Evolutionary conservation across 2,329 filamentous ascomycete genomes (phyloP), one percentile per base, ranked within the genome.

Genomic region (Talaromyces rugulosus): DNA sequence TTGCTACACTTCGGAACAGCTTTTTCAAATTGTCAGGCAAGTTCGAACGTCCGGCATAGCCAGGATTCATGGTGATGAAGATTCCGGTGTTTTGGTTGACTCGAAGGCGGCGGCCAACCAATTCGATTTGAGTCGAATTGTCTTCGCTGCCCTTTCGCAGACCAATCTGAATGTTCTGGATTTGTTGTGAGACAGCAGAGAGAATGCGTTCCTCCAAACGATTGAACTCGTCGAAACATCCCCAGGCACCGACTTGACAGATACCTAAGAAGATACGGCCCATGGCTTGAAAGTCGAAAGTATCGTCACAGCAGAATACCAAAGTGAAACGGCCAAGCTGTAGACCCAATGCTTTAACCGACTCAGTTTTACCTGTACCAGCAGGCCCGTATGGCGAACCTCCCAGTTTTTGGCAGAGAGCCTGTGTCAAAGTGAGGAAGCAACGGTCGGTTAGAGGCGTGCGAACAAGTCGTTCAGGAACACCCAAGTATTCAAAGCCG

Each of bases 51-150:
- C 95, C 95, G 59, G 95, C 95, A 78, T 99, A 99, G 58, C 95
- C 95, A 75, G 95, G 95, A 76, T 99, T 99, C 96, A 99, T 99
- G 44, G 95, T 99, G 75, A 99, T 99, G 81, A 99, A 99, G 74
- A 99, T 95, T 69, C 95, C 95, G 57, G 96, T 98, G 74, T 97
- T 96, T 64, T 85, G 83, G 71, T 96, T 96, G 67, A 99, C 95
- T 65, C 84, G 87, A 55, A 99, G 84, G 68, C 96, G 92, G 60
- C 95, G 90, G 56, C 94, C 94, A 59, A 98, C 90, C 23, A 99
- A 83, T 75, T 99, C 95, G 68, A 99, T 98, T 73, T 97, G 90
- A 1, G 92, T 83, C 73, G 91, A 92, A 6, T 89, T 86, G 69
- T 97, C 91, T 60, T 92, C 87, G 7, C 82, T 89, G 36, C 89